Percentiles rank a stretch among this genome's conserved stretches.
Evolutionary conservation across 2,329 filamentous ascomycete species (phyloP).

Genomic region (Verticillium nonalfalfae): DNA sequence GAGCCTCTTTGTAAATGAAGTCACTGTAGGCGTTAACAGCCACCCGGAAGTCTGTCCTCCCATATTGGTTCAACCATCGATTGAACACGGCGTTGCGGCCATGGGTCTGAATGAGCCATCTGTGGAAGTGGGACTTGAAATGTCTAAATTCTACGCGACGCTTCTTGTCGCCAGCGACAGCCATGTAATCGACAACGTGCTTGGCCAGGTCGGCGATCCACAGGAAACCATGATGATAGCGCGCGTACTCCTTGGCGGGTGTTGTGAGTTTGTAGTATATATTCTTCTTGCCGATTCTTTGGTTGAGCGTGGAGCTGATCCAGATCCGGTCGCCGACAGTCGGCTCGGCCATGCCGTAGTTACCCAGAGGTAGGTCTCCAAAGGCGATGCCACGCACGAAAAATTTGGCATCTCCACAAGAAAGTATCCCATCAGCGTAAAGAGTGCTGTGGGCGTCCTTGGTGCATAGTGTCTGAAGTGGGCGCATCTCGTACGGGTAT

Average conservation of each 20-base stretch:
- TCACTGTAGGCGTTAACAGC: slow-evolving; percentile 52
- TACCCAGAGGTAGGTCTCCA: slow-evolving; percentile 54
- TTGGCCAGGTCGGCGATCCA: slow-evolving; percentile 70
- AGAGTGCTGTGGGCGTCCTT: slow-evolving; percentile 26
- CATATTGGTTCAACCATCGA: slow-evolving; percentile 46
- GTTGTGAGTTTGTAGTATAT: slow-evolving; percentile 59
- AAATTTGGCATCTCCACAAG: slow-evolving; percentile 27
- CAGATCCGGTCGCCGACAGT: slow-evolving; percentile 52
- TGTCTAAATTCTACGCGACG: slow-evolving; percentile 40
- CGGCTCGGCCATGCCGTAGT: slow-evolving; percentile 46
- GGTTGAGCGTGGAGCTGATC: slow-evolving; percentile 50
- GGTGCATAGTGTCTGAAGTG: slow-evolving; percentile 44
- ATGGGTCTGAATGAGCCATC: slow-evolving; percentile 48
- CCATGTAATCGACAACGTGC: slow-evolving; percentile 63
- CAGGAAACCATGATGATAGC: slow-evolving; percentile 57
- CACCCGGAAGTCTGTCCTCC: slow-evolving; percentile 54
- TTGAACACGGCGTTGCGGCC: slow-evolving; percentile 30
- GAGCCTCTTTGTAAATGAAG: slow-evolving; percentile 61
- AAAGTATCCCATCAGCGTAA: slow-evolving; percentile 56
- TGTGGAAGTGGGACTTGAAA: slow-evolving; percentile 51
- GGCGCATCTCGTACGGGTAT: slow-evolving; percentile 40
- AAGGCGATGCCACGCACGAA: slow-evolving; percentile 56
- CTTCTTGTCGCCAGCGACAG: slow-evolving; percentile 17
- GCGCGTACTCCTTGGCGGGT: slow-evolving; percentile 53
- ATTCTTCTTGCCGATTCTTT: slow-evolving; percentile 15